Conservation (phyloP, 2,329 filamentous ascomycete genomes). For the Sporothrix dimorphospora region DNA sequence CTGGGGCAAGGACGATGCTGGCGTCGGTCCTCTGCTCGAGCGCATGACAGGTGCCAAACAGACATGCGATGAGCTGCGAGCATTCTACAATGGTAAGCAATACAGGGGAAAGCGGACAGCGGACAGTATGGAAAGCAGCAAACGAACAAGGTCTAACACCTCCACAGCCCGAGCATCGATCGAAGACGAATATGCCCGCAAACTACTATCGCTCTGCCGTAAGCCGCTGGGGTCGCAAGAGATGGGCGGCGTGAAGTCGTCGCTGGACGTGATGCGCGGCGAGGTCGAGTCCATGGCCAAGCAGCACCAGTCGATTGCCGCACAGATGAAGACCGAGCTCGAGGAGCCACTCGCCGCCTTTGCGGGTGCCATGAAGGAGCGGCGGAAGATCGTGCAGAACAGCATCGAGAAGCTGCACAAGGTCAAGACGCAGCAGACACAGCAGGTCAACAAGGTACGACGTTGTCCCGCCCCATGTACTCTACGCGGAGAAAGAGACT, state of each 20-base stretch:
- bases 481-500: neutral
- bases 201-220: conserved; percentile 80
- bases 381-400: conserved; percentile 92
- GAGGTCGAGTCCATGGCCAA: conserved; percentile 95
- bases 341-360: conserved; percentile 94
- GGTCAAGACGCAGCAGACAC: conserved; percentile 88
- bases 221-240: conserved; percentile 91
- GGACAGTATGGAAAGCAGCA: no score
- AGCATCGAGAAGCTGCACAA: conserved; percentile 95
- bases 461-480: neutral
- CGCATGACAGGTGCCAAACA: conserved; percentile 94
- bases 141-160: neutral
- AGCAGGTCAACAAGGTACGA: conserved; percentile 83
- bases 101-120: neutral
- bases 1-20: conserved; percentile 98
- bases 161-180: conserved; percentile 78
- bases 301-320: conserved; percentile 84
- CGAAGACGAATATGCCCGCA: conserved; percentile 94
- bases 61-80: conserved; percentile 89
- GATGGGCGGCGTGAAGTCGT: conserved; percentile 77
- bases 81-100: conserved; percentile 77
- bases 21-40: conserved; percentile 85
- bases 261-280: conserved; percentile 82
- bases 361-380: conserved; percentile 91
- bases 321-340: conserved; percentile 93